phyloP scores from a whole-genome alignment of 495 filamentous ascomycete species.

The Patellaria atrata region DNA sequence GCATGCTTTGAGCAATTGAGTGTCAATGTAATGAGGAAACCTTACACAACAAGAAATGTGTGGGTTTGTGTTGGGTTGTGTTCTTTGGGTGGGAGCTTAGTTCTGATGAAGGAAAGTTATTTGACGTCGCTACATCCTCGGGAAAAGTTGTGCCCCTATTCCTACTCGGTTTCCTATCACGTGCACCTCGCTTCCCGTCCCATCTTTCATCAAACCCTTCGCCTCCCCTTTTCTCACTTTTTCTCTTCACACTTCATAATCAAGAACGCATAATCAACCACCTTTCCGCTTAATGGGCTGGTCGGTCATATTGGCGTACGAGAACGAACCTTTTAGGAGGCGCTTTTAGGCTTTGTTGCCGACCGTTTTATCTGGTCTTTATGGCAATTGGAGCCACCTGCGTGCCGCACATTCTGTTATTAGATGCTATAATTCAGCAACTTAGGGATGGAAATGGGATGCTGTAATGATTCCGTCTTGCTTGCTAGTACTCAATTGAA shows the following conservation, averaged over 20 bases:
- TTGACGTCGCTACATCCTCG: background rate
- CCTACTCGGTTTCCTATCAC: too few relatives aligned
- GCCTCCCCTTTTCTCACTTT: slow-evolving; percentile 7
- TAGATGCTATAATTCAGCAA: background rate
- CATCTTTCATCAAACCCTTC: slow-evolving; percentile 3
- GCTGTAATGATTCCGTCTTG: too few relatives aligned
- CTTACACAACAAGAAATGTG: background rate
- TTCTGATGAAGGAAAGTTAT: background rate
- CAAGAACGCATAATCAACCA: slow-evolving; percentile 27
- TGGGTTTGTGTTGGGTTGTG: slow-evolving; percentile 1
- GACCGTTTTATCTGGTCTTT: slow-evolving; percentile 11
- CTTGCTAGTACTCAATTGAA: too few relatives aligned
- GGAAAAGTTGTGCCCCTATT: background rate
- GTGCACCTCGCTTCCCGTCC: slow-evolving; percentile 2
- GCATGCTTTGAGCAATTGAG: too few relatives aligned
- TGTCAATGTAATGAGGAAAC: too few relatives aligned
- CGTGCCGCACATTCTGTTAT: slow-evolving; percentile 20
- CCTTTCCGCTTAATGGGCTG: slow-evolving; percentile 16
- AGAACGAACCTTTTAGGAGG: slow-evolving; percentile 16
- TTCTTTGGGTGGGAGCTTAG: background rate
- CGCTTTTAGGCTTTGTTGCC: slow-evolving; percentile 11
- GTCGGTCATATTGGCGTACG: slow-evolving; percentile 28
- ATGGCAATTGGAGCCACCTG: slow-evolving; percentile 21
- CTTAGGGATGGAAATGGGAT: too few relatives aligned
- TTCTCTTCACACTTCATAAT: slow-evolving; percentile 22